These are phyloP conservation scores for Chaetoscypha palmicola DNA, from an alignment of 2,329 filamentous ascomycete species.

Conservation along the genomic window DNA sequence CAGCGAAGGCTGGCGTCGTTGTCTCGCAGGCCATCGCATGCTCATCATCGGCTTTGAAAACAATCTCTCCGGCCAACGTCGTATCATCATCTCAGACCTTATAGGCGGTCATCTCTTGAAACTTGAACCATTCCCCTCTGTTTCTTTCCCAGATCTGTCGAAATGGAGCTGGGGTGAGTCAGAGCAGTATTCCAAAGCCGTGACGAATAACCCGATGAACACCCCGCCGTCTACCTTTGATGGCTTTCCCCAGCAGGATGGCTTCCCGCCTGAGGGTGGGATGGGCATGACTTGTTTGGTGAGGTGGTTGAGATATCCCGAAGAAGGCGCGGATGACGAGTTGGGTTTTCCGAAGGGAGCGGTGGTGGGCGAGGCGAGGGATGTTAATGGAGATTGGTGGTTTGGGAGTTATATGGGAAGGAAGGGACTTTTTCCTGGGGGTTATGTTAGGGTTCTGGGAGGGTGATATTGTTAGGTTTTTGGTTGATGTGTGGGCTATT, in stretches of 20 bases:
- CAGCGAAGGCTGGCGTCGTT: slow-evolving; percentile 74
- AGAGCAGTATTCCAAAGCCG: slow-evolving; percentile 37
- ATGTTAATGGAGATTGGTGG: slow-evolving; percentile 88
- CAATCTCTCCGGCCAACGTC: slow-evolving; percentile 56
- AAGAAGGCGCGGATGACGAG: slow-evolving; percentile 58
- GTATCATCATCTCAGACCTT: slow-evolving; percentile 62
- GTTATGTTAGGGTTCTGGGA: slow-evolving; percentile 55
- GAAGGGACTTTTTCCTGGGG: slow-evolving; percentile 72
- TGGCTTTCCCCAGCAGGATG: slow-evolving; percentile 17
- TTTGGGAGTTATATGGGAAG: slow-evolving; percentile 78
- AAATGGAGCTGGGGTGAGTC: slow-evolving; percentile 46
- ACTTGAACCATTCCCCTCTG: slow-evolving; percentile 40
- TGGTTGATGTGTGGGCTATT: too few species aligned
- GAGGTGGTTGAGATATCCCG: slow-evolving; percentile 73
- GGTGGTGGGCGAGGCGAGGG: slow-evolving; percentile 74
- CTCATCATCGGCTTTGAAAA: slow-evolving; percentile 70
- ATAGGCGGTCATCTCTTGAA: slow-evolving; percentile 70
- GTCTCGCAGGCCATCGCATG: slow-evolving; percentile 77
- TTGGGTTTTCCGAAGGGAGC: slow-evolving; percentile 77
- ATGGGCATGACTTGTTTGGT: slow-evolving; percentile 57
- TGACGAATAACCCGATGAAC: slow-evolving; percentile 44
- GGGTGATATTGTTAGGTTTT: too few species aligned
- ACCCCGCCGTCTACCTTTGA: slow-evolving; percentile 30
- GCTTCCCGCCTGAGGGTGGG: slow-evolving; percentile 71
- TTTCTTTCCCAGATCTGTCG: slow-evolving; percentile 34